Base-by-base conservation (phyloP, 2,329 filamentous ascomycete genomes). In the Pseudogymnoascus sp. region DNA sequence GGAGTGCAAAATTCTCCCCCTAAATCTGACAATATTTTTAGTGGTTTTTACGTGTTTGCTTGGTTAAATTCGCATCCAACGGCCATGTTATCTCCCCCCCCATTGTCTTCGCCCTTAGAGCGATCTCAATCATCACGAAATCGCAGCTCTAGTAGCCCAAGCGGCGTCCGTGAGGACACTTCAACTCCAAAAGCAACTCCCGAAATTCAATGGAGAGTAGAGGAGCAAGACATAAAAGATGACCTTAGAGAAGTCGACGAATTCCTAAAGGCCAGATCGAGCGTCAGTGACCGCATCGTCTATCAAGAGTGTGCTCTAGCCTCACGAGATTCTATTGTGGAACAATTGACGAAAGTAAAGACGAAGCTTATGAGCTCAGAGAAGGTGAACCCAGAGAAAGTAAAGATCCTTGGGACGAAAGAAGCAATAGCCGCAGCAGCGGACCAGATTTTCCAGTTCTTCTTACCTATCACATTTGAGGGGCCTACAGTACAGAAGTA, bases 391-490 rank as follows among this genome's bases (percentile, higher is more conserved):
- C 47, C 53, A 13, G 65, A 66, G 10, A 53, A 73, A 21, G 67
- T 40, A 33, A 62, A 38, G 68, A 72, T 7, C 67, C 73, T 62
- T 65, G 71, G 66, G 50, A 63, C n/a, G 65, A 70, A 23, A 1
- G 67, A 78, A 8, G 77, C 77, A 33, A 67, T 80, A 0, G 76
- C 78, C 63, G 79, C 79, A 64, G 73, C 72, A 31, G 74, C 75
- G 1, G 75, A 79, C 36, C 65, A 70, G 1, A 35, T 80, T 0
- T 79, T 78, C 65, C 69, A 70, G 7, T 76, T 80, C 38, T 82
- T 80, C 64, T 69, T 81, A 7, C 78, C 79, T 0, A 38, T 67
- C 0, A 64, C 69, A 1, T 74, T 74, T 21, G 68, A 74, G 8
- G 75, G 74, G 0, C 74, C 77, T 0, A 80, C 77, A 2, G 71